Percentiles rank a stretch among this genome's conserved stretches.
Evolutionary conservation across 805 yeast species (phyloP).

Genomic region (Kluyveromyces dobzhanskii): DNA sequence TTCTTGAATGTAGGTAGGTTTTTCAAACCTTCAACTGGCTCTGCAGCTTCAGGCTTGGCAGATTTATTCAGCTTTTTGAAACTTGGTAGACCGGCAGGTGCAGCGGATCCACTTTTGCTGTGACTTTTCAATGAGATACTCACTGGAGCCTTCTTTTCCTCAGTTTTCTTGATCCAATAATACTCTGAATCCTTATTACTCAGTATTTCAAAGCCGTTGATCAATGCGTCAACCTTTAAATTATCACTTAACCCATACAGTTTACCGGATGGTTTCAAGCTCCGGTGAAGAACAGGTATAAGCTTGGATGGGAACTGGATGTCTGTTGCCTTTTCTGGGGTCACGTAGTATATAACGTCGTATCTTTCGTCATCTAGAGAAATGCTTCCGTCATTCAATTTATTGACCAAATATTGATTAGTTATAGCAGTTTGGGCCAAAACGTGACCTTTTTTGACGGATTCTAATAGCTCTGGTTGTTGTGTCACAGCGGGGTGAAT

Average conservation of each 20-base stretch:
- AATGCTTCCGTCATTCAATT: slow-evolving; percentile 44
- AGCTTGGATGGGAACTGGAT: slow-evolving; percentile 41
- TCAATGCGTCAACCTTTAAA: slow-evolving; percentile 47
- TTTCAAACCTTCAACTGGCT: slow-evolving; percentile 8
- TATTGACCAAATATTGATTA: slow-evolving; percentile 49
- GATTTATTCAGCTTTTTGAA: slow-evolving; percentile 17
- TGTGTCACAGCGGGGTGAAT: slow-evolving; percentile 64
- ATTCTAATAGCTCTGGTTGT: slow-evolving; percentile 39
- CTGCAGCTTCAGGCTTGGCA: slow-evolving; percentile 15
- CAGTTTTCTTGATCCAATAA: slow-evolving; percentile 49
- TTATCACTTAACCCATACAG: slow-evolving; percentile 42
- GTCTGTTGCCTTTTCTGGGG: slow-evolving; percentile 40
- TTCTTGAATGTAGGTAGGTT: slow-evolving; percentile 2
- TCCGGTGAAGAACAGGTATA: slow-evolving; percentile 32
- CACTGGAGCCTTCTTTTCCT: slow-evolving; percentile 28
- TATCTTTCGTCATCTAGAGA: slow-evolving; percentile 31
- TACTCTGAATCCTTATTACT: slow-evolving; percentile 29
- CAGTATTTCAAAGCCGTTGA: slow-evolving; percentile 47
- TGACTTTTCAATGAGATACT: slow-evolving; percentile 20
- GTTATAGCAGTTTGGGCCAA: slow-evolving; percentile 26
- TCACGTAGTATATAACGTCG: slow-evolving; percentile 43
- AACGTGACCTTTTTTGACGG: slow-evolving; percentile 28
- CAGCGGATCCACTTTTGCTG: slow-evolving; percentile 10
- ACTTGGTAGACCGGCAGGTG: slow-evolving; percentile 22
- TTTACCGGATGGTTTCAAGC: slow-evolving; percentile 38